Conservation (phyloP, 2,329 filamentous ascomycete species). For the Venturiaceae sp. region DNA sequence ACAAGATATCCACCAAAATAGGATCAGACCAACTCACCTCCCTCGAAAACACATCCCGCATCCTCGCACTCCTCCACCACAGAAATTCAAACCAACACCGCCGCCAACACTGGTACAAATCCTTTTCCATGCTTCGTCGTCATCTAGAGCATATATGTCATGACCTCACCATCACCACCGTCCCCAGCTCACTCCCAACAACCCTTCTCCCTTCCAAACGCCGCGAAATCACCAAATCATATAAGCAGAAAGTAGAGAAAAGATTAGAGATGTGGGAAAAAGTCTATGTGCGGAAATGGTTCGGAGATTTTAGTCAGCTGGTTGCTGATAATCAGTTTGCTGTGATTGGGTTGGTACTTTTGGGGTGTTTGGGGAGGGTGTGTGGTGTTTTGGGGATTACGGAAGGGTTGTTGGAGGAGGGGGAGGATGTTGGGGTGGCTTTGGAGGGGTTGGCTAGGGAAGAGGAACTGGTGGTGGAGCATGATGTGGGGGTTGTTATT, state of each 20-base stretch:
- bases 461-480: constrained; percentile 14
- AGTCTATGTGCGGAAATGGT: not conserved
- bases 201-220: not conserved
- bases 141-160: constrained; percentile 46
- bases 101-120: constrained; percentile 70
- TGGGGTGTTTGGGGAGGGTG: constrained; percentile 30
- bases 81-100: constrained; percentile 91
- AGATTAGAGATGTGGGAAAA: not conserved
- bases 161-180: constrained; percentile 13
- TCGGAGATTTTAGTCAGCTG: constrained; percentile 30
- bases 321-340: constrained; percentile 35
- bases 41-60: constrained; percentile 23
- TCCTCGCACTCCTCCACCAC: constrained; percentile 66
- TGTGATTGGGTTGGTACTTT: constrained; percentile 33
- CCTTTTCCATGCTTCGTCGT: constrained; percentile 62
- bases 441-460: constrained; percentile 30
- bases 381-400: constrained; percentile 31
- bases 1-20: not conserved
- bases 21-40: not conserved
- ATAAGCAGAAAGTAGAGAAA: not conserved
- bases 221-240: not conserved
- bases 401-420: constrained; percentile 20
- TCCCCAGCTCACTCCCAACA: not conserved
- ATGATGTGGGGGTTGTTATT: constrained; percentile 24
- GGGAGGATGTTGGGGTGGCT: constrained; percentile 26